Evolutionary conservation across 192 early-diverging fungal species (phyloP).

Genomic region (Coemansia sp.): DNA sequence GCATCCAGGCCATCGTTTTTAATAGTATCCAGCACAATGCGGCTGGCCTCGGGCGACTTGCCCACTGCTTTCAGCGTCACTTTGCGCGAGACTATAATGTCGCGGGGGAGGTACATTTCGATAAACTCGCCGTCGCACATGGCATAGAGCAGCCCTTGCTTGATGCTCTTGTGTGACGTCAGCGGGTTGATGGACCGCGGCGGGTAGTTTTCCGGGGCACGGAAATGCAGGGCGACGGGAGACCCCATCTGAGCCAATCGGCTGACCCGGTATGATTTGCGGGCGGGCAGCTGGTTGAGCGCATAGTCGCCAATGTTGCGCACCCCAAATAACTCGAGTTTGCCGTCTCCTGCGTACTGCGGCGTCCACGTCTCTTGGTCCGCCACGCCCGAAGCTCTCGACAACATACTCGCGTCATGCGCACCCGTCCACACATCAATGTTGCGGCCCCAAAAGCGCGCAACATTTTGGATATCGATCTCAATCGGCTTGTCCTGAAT

Average conservation of each 20-base stretch:
- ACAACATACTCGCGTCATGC: slow-evolving; percentile 39
- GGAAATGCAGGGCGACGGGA: slow-evolving; percentile 60
- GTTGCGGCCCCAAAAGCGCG: slow-evolving; percentile 69
- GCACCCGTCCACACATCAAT: slow-evolving; percentile 70
- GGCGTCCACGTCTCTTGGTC: slow-evolving; percentile 62
- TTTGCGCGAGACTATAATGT: slow-evolving; percentile 61
- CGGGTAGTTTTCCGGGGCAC: slow-evolving; percentile 50
- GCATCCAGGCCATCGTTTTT: slow-evolving; percentile 52
- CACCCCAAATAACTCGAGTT: slow-evolving; percentile 67
- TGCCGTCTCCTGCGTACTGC: slow-evolving; percentile 67
- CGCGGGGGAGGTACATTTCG: slow-evolving; percentile 62
- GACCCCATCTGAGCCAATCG: slow-evolving; percentile 69
- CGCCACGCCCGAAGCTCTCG: slow-evolving; percentile 54
- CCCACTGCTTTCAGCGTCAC: slow-evolving; percentile 69
- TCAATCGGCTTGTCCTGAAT: slow-evolving; percentile 65
- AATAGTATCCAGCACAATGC: slow-evolving; percentile 61
- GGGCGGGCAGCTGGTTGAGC: slow-evolving; percentile 61
- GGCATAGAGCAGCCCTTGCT: slow-evolving; percentile 59
- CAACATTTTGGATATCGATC: slow-evolving; percentile 71
- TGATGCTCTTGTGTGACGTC: slow-evolving; percentile 30
- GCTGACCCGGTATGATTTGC: slow-evolving; percentile 57
- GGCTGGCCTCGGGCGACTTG: slow-evolving; percentile 50
- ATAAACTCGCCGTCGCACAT: slow-evolving; percentile 84
- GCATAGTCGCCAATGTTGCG: slow-evolving; percentile 62
- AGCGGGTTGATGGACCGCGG: slow-evolving; percentile 28